These are phyloP conservation scores for Peniophora sp. DNA, from an alignment of 1,284 basidiomycete genomes.

Conservation along the genomic window DNA sequence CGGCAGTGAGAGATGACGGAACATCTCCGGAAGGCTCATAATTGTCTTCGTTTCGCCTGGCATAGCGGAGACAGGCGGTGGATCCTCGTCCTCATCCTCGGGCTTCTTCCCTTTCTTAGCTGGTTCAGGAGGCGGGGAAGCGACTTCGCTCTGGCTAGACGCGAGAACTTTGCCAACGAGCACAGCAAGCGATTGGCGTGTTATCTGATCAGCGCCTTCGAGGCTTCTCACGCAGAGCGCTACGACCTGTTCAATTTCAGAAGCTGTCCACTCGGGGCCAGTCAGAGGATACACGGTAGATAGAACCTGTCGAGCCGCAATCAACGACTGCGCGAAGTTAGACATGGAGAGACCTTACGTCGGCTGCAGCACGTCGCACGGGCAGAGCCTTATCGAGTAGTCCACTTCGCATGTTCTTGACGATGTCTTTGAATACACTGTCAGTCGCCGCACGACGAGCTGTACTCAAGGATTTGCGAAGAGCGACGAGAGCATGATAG, in stretches of 20 bases:
- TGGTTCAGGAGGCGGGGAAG: conserved; percentile 37
- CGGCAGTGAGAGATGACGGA: conserved; percentile 67
- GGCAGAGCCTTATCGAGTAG: conserved; percentile 82
- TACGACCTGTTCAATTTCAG: conserved; percentile 74
- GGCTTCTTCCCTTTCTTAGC: conserved; percentile 57
- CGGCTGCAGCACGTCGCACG: conserved; percentile 80
- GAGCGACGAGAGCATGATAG: conserved; percentile 72
- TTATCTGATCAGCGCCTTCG: conserved; percentile 79
- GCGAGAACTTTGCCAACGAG: conserved; percentile 82
- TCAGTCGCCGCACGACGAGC: conserved; percentile 85
- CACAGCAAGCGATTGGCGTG: conserved; percentile 71
- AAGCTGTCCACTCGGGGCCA: conserved; percentile 41
- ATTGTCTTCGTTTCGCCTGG: conserved; percentile 66
- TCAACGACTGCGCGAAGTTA: not conserved
- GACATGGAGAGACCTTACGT: conserved; percentile 36
- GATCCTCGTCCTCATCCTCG: conserved; percentile 46
- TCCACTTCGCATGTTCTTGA: conserved; percentile 75
- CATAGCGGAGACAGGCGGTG: conserved; percentile 40
- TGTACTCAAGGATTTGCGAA: conserved; percentile 69
- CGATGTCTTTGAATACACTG: conserved; percentile 69
- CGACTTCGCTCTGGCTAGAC: conserved; percentile 74
- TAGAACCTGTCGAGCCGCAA: conserved; percentile 41
- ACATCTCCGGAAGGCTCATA: conserved; percentile 75
- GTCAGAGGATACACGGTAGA: conserved; percentile 54
- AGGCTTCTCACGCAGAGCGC: conserved; percentile 68